Conservation (phyloP, 495 filamentous ascomycete species). For the Platismatia glauca region DNA sequence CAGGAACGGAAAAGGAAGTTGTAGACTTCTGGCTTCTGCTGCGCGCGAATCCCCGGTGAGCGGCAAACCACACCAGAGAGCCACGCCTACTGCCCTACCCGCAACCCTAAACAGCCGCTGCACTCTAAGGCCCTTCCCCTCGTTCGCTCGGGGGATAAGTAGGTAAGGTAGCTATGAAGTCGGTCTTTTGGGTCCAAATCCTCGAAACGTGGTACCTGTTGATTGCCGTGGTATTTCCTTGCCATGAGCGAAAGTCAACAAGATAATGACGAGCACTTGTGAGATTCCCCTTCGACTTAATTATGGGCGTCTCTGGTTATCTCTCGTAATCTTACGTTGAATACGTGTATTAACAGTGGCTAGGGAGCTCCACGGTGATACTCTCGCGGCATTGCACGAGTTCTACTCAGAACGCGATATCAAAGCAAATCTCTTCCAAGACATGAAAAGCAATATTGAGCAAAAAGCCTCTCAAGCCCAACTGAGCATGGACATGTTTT, state of each 20-base stretch:
- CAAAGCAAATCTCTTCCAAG: constrained; percentile 52
- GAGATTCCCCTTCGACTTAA: background rate
- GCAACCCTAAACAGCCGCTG: constrained; percentile 11
- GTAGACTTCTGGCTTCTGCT: background rate
- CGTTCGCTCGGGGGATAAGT: too few species aligned
- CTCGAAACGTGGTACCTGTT: background rate
- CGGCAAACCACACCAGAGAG: too few species aligned
- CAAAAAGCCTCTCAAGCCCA: constrained; percentile 28
- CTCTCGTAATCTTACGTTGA: background rate
- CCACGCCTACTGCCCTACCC: background rate
- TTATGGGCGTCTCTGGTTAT: background rate
- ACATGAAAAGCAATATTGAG: constrained; percentile 47
- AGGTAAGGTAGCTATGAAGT: too few species aligned
- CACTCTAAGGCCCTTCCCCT: too few species aligned
- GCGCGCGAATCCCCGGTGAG: too few species aligned
- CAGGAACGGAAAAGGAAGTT: background rate
- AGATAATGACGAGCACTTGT: constrained; percentile 17
- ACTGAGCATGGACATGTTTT: constrained; percentile 62
- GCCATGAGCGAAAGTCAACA: background rate
- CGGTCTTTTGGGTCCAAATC: too few species aligned
- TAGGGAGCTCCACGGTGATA: constrained; percentile 48
- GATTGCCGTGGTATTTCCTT: background rate
- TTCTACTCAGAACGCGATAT: constrained; percentile 63
- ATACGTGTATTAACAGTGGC: background rate
- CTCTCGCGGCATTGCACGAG: constrained; percentile 54